Base-by-base conservation (phyloP, 2,329 filamentous ascomycete species). In the Uncinocarpus reesii region DNA sequence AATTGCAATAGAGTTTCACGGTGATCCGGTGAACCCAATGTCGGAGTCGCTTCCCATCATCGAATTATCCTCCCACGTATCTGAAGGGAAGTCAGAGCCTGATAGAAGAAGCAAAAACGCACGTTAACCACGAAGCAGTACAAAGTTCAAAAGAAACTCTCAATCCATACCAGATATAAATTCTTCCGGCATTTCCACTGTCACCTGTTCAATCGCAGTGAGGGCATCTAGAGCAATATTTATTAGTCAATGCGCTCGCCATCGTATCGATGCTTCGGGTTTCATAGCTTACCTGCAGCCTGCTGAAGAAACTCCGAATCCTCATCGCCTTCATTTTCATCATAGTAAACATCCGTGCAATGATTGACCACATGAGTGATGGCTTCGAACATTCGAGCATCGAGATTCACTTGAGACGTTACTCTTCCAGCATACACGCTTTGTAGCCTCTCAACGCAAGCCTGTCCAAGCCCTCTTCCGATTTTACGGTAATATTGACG, bases 11-110 rank as follows among this genome's bases (percentile, higher is more conserved):
- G 38, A 11, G 24, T 32, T 26, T 60, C 52, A 68, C 29, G 66
- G 66, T 38, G 64, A 63, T 15, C 60, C 62, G 21, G 57, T 58
- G 20, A 67, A 48, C 15, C 65, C 66, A 53, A 65, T 57, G 24
- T 69, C 66, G 2, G 66, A 69, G 52, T 69, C 66, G 47, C 64
- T 68, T 36, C 60, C 63, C 52, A 69, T 58, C 40, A 59, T 58
- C 16, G 66, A 69, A 42, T 67, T 62, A 45, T 65, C 64, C 42
- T 68, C 66, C 66, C 66, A 69, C 51, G 65, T 63, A 52, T 69
- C 66, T 57, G 62, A 67, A 55, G 60, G 58, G 45, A 64, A 54
- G 55, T 69, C 63, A 62, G 65, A 67, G 48, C 61, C 65, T 68
- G 63, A 48, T 47, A 41, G 32, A 47, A 32, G 38, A 45, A 29